Conservation (phyloP, 2,329 filamentous ascomycete species). For the Tolypocladium inflatum region DNA sequence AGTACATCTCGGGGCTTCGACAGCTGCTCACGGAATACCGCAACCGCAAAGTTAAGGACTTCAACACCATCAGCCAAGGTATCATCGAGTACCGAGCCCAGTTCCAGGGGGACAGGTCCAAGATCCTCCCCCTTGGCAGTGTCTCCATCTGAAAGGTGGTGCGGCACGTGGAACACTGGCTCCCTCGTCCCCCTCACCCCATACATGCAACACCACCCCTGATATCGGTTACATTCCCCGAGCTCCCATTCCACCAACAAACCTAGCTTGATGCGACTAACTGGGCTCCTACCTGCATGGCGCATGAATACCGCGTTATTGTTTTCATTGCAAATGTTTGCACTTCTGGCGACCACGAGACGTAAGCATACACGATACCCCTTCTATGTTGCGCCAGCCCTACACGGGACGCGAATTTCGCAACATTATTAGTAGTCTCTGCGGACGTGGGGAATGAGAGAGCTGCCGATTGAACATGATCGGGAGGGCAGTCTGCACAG, state of each 20-base stretch:
- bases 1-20: conserved; percentile 54
- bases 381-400: neutral
- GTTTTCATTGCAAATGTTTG: neutral
- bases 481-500: neutral
- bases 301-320: neutral
- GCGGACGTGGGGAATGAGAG: neutral
- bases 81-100: conserved; percentile 58
- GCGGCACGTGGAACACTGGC: neutral
- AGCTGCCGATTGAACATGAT: neutral
- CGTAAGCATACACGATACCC: conserved; percentile 5
- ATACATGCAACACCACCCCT: neutral
- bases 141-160: conserved; percentile 23
- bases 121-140: conserved; percentile 49
- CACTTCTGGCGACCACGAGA: conserved; percentile 1
- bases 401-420: neutral
- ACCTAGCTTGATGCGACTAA: neutral
- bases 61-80: conserved; percentile 54
- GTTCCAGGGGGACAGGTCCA: conserved; percentile 55
- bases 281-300: neutral
- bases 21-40: conserved; percentile 52
- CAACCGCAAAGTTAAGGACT: conserved; percentile 52
- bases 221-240: neutral
- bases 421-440: neutral
- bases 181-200: neutral
- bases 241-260: neutral